Evolutionary conservation across 805 yeast species (phyloP).

Genomic region (Candida ipomoeae): DNA sequence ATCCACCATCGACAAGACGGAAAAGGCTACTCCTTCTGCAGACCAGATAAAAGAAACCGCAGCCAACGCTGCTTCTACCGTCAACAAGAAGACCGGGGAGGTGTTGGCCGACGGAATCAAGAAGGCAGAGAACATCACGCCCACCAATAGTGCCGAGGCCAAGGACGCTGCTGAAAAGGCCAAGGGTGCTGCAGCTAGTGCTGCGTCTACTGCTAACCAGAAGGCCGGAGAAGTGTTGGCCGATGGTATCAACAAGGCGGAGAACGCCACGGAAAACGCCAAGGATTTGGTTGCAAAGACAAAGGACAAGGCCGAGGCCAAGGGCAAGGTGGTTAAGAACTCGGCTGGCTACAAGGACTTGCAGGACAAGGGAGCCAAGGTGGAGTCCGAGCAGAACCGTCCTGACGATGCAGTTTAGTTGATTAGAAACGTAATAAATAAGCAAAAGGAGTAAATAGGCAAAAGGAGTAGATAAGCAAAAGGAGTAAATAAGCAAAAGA

Average conservation of each 20-base stretch:
- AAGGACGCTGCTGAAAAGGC: constrained; percentile 6
- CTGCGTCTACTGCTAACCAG: constrained; percentile 9
- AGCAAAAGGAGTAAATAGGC: no score
- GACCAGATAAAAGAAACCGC: constrained; percentile 22
- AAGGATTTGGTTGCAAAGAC: constrained; percentile 12
- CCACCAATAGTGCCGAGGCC: constrained; percentile 7
- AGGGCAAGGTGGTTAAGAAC: constrained; percentile 25
- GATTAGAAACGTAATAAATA: no score
- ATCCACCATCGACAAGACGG: constrained; percentile 38
- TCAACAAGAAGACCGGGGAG: constrained; percentile 30
- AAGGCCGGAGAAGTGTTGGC: constrained; percentile 32
- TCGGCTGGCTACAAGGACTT: constrained; percentile 35
- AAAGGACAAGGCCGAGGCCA: constrained; percentile 13
- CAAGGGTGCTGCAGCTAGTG: constrained; percentile 1
- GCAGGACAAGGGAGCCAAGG: constrained; percentile 42
- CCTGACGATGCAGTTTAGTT: constrained; percentile 44
- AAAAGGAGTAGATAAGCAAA: no score
- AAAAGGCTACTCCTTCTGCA: constrained; percentile 18
- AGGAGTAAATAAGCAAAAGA: no score
- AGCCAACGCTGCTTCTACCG: constrained; percentile 15
- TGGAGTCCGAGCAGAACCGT: constrained; percentile 42
- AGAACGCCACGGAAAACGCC: constrained; percentile 13
- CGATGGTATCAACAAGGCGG: constrained; percentile 27
- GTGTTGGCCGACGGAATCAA: constrained; percentile 31
- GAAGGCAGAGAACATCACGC: constrained; percentile 19